Percentiles rank a stretch among this genome's conserved stretches.
phyloP scores from a whole-genome alignment of 805 yeast species.

The Vanderwaltozyma verrucispora region DNA sequence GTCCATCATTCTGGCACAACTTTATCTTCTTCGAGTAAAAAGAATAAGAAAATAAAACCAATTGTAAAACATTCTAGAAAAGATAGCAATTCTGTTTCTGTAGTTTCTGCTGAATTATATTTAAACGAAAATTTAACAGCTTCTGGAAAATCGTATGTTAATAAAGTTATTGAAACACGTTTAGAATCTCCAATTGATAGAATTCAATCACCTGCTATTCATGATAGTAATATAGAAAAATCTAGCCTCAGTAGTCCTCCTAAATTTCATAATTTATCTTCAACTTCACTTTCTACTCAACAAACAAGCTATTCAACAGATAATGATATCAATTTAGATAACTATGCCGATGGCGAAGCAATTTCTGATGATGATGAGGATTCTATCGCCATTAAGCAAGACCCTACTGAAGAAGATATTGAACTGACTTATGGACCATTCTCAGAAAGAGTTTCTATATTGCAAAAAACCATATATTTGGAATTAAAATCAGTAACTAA shows the following conservation, averaged over 20 bases:
- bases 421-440: slow-evolving; percentile 31
- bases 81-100: slow-evolving; percentile 13
- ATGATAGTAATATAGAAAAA: too few species aligned
- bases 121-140: slow-evolving; percentile 24
- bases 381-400: slow-evolving; percentile 15
- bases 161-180: slow-evolving; percentile 20
- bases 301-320: slow-evolving; percentile 21
- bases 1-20: neutral
- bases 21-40: neutral
- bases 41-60: neutral
- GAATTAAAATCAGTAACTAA: slow-evolving; percentile 41
- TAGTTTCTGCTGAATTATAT: slow-evolving; percentile 19
- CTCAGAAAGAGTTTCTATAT: slow-evolving; percentile 38
- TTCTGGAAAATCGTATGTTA: slow-evolving; percentile 25
- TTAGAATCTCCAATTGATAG: slow-evolving; percentile 1
- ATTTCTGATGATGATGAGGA: slow-evolving; percentile 31
- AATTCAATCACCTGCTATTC: neutral
- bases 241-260: neutral
- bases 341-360: slow-evolving; percentile 33
- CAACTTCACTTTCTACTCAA: neutral
- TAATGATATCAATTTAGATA: slow-evolving; percentile 26
- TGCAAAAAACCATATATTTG: slow-evolving; percentile 38
- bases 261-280: neutral
- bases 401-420: slow-evolving; percentile 24
- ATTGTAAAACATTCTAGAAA: neutral